These are phyloP conservation scores for Fagopyrum homotropicum DNA, from an alignment of 148 eudicot species.

Conservation along the genomic window DNA sequence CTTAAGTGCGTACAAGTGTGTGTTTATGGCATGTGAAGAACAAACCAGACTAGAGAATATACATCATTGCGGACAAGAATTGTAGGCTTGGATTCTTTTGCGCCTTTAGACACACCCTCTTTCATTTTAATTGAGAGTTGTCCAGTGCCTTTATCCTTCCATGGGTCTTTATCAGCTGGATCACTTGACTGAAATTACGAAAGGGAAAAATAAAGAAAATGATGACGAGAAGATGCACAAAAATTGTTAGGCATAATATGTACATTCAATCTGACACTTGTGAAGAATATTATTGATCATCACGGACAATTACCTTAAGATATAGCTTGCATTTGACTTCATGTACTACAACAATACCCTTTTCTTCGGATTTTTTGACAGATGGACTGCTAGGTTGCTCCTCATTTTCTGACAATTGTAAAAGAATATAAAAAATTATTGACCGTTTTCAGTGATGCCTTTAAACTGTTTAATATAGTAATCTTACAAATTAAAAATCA, in stretches of 20 bases:
- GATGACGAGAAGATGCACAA: not conserved
- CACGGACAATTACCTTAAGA: slow-evolving; percentile 50
- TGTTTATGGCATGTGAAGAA: not conserved
- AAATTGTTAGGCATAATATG: not conserved
- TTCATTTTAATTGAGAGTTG: slow-evolving; percentile 65
- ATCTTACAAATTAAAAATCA: not conserved
- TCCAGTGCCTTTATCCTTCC: slow-evolving; percentile 86
- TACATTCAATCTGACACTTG: not conserved
- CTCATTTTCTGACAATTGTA: slow-evolving; percentile 51
- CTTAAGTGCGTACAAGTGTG: not conserved
- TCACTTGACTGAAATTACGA: slow-evolving; percentile 49
- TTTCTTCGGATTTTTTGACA: slow-evolving; percentile 71
- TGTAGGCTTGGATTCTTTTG: slow-evolving; percentile 81
- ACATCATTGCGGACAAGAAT: slow-evolving; percentile 93
- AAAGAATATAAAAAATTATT: not conserved
- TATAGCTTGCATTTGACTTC: slow-evolving; percentile 95
- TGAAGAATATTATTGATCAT: not conserved
- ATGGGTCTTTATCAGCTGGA: slow-evolving; percentile 64
- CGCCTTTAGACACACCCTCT: slow-evolving; percentile 66
- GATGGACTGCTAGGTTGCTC: slow-evolving; percentile 98
- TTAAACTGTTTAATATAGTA: not conserved
- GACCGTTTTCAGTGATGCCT: not conserved
- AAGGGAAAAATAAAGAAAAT: not conserved
- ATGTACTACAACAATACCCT: slow-evolving; percentile 72
- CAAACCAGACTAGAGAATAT: slow-evolving; percentile 23